These are phyloP conservation scores for Cyclotella atomus DNA, from an alignment of 108 stramenopile genomes.

Conservation along the genomic window DNA sequence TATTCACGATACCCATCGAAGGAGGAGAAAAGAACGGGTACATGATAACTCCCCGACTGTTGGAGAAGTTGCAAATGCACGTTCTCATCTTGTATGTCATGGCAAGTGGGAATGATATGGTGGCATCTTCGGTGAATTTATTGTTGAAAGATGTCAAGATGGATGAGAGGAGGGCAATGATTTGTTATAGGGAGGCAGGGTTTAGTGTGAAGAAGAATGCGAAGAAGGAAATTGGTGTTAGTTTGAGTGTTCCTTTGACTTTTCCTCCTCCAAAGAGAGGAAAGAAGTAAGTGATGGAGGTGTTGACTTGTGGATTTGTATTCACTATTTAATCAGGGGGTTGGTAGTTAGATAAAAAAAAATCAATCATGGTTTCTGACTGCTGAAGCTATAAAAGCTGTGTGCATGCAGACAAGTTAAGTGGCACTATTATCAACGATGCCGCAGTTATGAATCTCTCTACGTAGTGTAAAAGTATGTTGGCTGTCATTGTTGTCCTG, in stretches of 20 bases:
- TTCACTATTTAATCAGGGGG: not conserved
- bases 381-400: too few relatives aligned
- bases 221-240: slow-evolving; percentile 34
- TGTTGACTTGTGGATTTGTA: not conserved
- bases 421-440: too few relatives aligned
- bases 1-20: slow-evolving; percentile 62
- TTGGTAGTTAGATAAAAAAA: too few relatives aligned
- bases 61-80: slow-evolving; percentile 65
- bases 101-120: slow-evolving; percentile 71
- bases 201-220: slow-evolving; percentile 65
- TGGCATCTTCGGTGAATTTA: slow-evolving; percentile 52
- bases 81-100: slow-evolving; percentile 73
- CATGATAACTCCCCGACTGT: slow-evolving; percentile 56
- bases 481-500: too few relatives aligned
- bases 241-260: slow-evolving; percentile 68
- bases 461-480: too few relatives aligned
- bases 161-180: slow-evolving; percentile 54
- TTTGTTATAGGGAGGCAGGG: slow-evolving; percentile 76
- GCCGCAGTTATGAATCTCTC: too few relatives aligned
- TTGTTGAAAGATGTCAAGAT: slow-evolving; percentile 70
- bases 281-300: slow-evolving; percentile 11
- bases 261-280: slow-evolving; percentile 75
- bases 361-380: too few relatives aligned
- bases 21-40: slow-evolving; percentile 41
- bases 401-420: too few relatives aligned